Evolutionary conservation across 1,284 basidiomycete species (phyloP).

Genomic region (Ceratobasidium sp.): DNA sequence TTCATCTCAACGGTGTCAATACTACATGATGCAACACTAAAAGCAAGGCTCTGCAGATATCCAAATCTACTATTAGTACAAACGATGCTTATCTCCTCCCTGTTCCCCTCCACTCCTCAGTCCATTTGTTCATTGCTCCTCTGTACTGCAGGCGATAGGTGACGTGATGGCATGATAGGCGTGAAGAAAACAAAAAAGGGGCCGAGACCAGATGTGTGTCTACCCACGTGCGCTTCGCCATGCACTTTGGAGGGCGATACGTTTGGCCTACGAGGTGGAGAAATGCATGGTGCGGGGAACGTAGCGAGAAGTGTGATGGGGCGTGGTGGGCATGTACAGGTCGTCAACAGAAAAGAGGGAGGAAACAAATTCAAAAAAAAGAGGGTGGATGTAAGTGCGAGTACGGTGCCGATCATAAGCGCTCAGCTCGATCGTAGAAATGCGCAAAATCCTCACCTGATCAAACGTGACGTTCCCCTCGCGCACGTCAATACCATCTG

Average conservation of each 20-base stretch:
- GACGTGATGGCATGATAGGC: conserved; percentile 27
- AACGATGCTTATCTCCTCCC: conserved; percentile 11
- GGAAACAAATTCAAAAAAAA: neutral
- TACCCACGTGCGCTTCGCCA: conserved; percentile 52
- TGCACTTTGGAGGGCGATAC: conserved; percentile 58
- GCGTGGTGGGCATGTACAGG: neutral
- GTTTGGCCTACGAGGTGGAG: conserved; percentile 51
- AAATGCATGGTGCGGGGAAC: conserved; percentile 2
- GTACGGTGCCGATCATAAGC: conserved; percentile 1
- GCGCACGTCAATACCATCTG: conserved; percentile 69
- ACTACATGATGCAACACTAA: conserved; percentile 18
- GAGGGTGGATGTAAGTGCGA: neutral
- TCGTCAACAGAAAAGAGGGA: neutral
- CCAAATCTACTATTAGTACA: conserved; percentile 37
- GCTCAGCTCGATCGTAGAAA: neutral
- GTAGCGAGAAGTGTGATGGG: conserved; percentile 29
- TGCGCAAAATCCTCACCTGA: conserved; percentile 63
- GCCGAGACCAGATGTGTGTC: neutral
- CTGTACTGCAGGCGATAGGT: neutral
- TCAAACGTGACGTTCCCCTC: conserved; percentile 86
- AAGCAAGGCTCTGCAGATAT: conserved; percentile 40
- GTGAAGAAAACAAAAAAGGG: conserved; percentile 9
- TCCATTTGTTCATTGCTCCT: conserved; percentile 2
- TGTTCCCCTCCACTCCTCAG: neutral
- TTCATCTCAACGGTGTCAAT: conserved; percentile 18